Conservation (phyloP, 306 rosid species). For the Gillenia trifoliata region DNA sequence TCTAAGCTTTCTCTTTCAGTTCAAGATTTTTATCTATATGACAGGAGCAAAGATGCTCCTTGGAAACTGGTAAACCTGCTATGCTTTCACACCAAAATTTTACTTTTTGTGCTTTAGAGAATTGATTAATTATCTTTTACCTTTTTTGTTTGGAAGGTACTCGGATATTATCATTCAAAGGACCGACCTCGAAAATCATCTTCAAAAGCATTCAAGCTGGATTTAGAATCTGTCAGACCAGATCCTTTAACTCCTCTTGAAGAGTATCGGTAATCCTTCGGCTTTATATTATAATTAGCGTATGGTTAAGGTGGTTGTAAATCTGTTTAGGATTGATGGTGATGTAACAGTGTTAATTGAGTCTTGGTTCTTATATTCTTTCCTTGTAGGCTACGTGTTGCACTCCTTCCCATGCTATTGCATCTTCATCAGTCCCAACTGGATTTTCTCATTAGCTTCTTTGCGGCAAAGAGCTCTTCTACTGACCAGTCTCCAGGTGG, state of each 20-base stretch:
- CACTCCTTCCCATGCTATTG: constrained; percentile 58
- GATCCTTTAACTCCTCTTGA: constrained; percentile 93
- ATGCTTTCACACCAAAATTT: constrained; percentile 4
- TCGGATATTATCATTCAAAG: constrained; percentile 79
- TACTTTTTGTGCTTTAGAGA: constrained; percentile 20
- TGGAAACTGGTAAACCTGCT: constrained; percentile 74
- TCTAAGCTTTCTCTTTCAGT: constrained; percentile 76
- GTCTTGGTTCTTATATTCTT: constrained; percentile 9
- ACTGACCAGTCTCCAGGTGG: constrained; percentile 46
- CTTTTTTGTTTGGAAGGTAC: constrained; percentile 57
- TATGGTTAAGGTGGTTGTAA: neutral
- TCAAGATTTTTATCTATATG: constrained; percentile 72
- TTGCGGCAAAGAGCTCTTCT: constrained; percentile 51
- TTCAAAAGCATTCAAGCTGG: constrained; percentile 85
- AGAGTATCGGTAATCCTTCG: constrained; percentile 66
- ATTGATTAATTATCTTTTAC: constrained; percentile 11
- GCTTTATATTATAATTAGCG: neutral
- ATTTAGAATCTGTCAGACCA: constrained; percentile 92
- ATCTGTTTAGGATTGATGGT: neutral
- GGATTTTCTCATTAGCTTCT: constrained; percentile 75
- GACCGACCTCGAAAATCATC: constrained; percentile 78
- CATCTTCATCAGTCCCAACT: constrained; percentile 90
- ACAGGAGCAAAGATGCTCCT: constrained; percentile 77
- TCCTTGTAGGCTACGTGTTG: constrained; percentile 55
- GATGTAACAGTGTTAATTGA: neutral